A percentile compares a stretch with the other conserved stretches of the same genome.
Conservation (phyloP, 2,329 filamentous ascomycete genomes). For the Podosphaera aphanis region DNA sequence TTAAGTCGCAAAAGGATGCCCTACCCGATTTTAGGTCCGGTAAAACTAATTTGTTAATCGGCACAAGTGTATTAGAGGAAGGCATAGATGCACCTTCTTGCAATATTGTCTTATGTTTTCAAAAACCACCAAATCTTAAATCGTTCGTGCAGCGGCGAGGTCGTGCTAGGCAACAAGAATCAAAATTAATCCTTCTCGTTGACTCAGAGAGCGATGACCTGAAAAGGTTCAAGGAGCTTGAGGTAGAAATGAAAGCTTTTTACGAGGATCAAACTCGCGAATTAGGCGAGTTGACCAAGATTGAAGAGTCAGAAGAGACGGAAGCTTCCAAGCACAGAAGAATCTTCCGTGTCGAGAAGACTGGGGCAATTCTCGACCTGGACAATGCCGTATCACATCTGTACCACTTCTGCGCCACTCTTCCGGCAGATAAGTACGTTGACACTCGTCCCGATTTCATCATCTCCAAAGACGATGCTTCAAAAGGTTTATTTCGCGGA, state of each 20-base stretch:
- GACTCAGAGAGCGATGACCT: conserved; percentile 18
- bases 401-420: conserved; percentile 51
- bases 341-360: conserved; percentile 20
- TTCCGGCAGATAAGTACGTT: conserved; percentile 31
- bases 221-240: conserved; percentile 39
- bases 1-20: conserved; percentile 16
- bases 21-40: conserved; percentile 29
- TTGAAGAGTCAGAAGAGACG: conserved; percentile 9
- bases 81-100: conserved; percentile 43
- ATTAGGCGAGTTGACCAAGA: conserved; percentile 7
- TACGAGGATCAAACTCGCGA: conserved; percentile 17
- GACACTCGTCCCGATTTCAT: conserved; percentile 45
- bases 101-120: conserved; percentile 40
- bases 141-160: conserved; percentile 43
- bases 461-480: conserved; percentile 20
- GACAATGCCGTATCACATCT: conserved; percentile 56
- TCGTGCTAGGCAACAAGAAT: conserved; percentile 32
- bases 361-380: conserved; percentile 43
- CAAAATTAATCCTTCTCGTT: conserved; percentile 29
- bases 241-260: conserved; percentile 39
- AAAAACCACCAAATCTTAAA: conserved; percentile 34
- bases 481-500: conserved; percentile 24
- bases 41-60: conserved; percentile 29
- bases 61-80: conserved; percentile 38
- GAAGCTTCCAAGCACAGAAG: conserved; percentile 15